Base-by-base conservation (phyloP, 108 stramenopile genomes). In the Cyclotella cryptica region DNA sequence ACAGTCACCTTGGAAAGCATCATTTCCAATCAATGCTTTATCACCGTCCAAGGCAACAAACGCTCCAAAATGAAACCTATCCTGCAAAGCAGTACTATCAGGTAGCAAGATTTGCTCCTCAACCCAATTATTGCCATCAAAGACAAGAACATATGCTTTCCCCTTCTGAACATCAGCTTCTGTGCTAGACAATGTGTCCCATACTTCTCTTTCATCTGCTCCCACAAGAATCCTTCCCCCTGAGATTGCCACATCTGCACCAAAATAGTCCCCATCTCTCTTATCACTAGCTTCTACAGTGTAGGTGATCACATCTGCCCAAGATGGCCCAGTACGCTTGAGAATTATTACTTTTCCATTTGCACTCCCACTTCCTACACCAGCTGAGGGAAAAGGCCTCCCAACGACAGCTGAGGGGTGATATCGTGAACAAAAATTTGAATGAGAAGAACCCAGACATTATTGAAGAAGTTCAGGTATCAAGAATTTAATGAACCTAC, bases 1-100 rank as follows among this genome's bases (percentile, higher is more conserved):
- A 26, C 18, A 35, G 21, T 35, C n/a, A 3, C 35, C 44, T 17
- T n/a, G 62, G 21, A 6, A 22, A 12, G 65, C 28, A 46, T 66
- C 26, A 43, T 66, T 27, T 10, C 65, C 65, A 47, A 66, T 46
- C 22, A 66, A 28, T 10, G 65, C 65, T 46, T 43, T 66, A 66
- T 66, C 46, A 21, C 43, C 43, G 44, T 66, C 65, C 44, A 66
- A 28, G 13, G 65, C 65, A 46, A 66, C 65, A 28, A 44, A 66
- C 1, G 65, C 65, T 24, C 65, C 65, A 66, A 63, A 57, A 57
- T 57, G 55, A 57, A 26, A 57, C 55, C 24, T 19, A 26, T 19
- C 22, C 3, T 57, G 22, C 6, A 26, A 26, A 57, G 55, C 55
- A 24, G 8, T 24, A 21, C 24, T 24, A 26, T 57, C 55, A 13